Evolutionary conservation across 2,329 filamentous ascomycete genomes (phyloP).

Genomic region (Aspergillus ochraceus): DNA sequence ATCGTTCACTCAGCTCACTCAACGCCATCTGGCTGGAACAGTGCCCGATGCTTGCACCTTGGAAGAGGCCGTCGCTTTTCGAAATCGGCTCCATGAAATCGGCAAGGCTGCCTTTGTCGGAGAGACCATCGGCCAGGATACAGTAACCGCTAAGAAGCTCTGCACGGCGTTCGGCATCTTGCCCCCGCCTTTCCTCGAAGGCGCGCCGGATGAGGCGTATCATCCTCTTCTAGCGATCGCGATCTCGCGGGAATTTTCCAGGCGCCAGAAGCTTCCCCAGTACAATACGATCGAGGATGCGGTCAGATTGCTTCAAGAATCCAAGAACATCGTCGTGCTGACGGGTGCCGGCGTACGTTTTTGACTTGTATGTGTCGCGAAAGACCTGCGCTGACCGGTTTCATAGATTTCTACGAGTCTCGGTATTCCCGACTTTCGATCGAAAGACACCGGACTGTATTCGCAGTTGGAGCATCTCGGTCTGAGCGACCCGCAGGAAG

Average conservation of each 20-base stretch:
- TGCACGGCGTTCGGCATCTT: conserved; percentile 82
- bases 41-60: conserved; percentile 61
- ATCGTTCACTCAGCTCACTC: conserved; percentile 1
- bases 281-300: conserved; percentile 90
- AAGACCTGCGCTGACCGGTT: conserved; percentile 4
- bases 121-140: conserved; percentile 67
- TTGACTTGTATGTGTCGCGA: neutral
- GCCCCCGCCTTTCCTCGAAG: conserved; percentile 72
- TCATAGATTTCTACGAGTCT: conserved; percentile 82
- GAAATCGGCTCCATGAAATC: conserved; percentile 69
- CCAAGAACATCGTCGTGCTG: conserved; percentile 85
- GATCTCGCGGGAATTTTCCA: conserved; percentile 76
- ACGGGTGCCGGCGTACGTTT: conserved; percentile 75
- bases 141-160: conserved; percentile 76
- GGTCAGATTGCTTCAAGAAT: conserved; percentile 69
- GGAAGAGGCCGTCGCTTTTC: conserved; percentile 68
- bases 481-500: conserved; percentile 82
- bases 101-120: conserved; percentile 78
- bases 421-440: conserved; percentile 95
- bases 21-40: conserved; percentile 13
- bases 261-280: conserved; percentile 73
- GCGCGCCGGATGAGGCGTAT: conserved; percentile 70
- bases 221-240: conserved; percentile 73
- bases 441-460: conserved; percentile 89
- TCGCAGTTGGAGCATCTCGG: conserved; percentile 78